These are phyloP conservation scores for Oehlia diaphana DNA, from an alignment of 192 early-diverging fungal species.

Conservation along the genomic window DNA sequence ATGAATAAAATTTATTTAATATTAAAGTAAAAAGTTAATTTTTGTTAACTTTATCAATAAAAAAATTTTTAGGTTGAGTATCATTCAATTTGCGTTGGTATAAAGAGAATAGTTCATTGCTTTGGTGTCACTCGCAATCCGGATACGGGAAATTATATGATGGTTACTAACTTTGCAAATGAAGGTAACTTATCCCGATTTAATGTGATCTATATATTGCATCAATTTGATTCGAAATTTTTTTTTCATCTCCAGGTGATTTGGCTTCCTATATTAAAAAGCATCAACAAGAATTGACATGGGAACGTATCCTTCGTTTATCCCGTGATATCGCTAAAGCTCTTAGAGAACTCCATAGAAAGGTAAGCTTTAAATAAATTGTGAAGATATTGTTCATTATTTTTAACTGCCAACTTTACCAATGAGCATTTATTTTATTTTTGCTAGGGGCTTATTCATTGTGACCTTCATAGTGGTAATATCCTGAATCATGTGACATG, in stretches of 20 bases:
- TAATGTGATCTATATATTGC: neutral
- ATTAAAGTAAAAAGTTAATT: no score
- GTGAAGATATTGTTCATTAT: no score
- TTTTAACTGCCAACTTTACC: neutral
- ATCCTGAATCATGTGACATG: neutral
- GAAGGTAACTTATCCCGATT: neutral
- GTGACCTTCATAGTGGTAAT: neutral
- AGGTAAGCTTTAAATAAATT: neutral
- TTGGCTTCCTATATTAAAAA: neutral
- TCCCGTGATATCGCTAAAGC: neutral
- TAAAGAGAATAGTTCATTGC: slow-evolving; percentile 12
- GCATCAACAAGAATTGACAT: neutral
- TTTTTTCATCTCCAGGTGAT: neutral
- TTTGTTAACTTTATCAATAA: neutral
- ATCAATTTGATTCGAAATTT: no score
- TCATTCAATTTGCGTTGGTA: neutral
- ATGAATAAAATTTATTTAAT: neutral
- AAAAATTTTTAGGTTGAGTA: neutral
- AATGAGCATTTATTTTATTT: neutral
- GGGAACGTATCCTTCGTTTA: neutral
- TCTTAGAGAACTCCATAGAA: neutral
- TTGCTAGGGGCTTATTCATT: neutral
- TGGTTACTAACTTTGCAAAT: slow-evolving; percentile 4
- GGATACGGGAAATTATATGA: neutral
- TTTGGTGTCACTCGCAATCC: slow-evolving; percentile 15